Base-by-base conservation (phyloP, 352 stramenopile species). In the Pythium vanterpoolii region DNA sequence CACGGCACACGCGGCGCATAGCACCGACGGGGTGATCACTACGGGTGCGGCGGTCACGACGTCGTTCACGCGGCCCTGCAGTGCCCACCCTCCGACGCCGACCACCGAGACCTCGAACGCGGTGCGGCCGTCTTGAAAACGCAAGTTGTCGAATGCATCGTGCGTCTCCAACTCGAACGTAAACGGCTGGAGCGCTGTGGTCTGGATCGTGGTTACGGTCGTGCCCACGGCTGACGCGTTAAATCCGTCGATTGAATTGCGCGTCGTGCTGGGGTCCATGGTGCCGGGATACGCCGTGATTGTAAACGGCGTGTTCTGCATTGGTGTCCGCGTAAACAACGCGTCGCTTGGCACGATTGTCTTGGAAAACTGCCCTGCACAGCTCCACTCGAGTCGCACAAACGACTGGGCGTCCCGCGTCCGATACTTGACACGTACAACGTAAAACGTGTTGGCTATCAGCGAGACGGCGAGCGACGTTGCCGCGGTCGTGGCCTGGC, bases 11-110 rank as follows among this genome's bases (percentile, higher is more conserved):
- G 62, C 36, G 1, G 57, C 36, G 39, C 86, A 95, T 4, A 95
- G 60, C 14, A 68, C 62, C 0, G 71, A 76, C 4, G 86, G 78
- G 9, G 73, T 57, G 27, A 93, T 67, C 3, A 57, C 55, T 23
- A 85, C 64, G 14, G 82, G 66, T n/a, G 60, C 42, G 9, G 56
- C 61, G 0, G 61, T 34, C 3, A 79, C 62, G 6, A 89, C 66
- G 28, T 97, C 90, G 48, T 97, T 97, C 9, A 90, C 76, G 16
- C 93, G 86, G 4, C 93, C 95, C 34, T 83, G 79, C 28, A 68
- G 55, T 0, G 95, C 93, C 95, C 93, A 98, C 10, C 87, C 92
- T 14, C 65, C 73, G 10, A 68, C 69, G 4, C 93, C 95, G 26
- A 85, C 60, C 8, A 98, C 74, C 11, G 74, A 84, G 1, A 98